These are phyloP conservation scores for Brassica juncea DNA, from an alignment of 345 rosid genomes.

Conservation along the genomic window DNA sequence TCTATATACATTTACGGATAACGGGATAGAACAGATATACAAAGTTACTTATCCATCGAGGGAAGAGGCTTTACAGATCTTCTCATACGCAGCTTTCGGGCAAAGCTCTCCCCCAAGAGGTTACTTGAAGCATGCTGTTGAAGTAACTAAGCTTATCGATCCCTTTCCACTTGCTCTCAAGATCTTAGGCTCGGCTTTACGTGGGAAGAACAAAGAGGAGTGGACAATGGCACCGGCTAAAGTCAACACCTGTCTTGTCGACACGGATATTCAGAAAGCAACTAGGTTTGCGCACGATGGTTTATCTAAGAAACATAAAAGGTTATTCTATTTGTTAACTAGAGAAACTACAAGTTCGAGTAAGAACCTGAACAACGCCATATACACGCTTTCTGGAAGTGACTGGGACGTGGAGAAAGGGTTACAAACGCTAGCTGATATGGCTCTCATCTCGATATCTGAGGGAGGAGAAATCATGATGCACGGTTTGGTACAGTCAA, in stretches of 20 bases:
- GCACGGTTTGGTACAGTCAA: background rate
- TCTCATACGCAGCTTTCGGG: background rate
- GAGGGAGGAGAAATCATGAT: background rate
- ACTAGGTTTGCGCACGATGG: background rate
- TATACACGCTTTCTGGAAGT: background rate
- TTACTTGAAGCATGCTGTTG: background rate
- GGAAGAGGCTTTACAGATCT: background rate
- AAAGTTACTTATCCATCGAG: background rate
- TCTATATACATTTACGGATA: background rate
- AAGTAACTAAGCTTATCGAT: background rate
- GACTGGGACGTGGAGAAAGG: conserved; percentile 16
- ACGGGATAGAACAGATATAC: background rate
- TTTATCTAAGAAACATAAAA: background rate
- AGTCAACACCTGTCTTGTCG: background rate
- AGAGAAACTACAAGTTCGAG: too few relatives aligned
- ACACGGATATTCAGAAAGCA: background rate
- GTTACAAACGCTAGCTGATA: background rate
- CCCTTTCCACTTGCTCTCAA: background rate
- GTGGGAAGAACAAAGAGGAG: background rate
- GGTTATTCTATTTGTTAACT: too few relatives aligned
- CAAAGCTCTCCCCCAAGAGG: background rate
- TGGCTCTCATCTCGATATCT: background rate
- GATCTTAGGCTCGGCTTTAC: background rate
- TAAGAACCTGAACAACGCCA: background rate
- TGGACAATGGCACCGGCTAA: background rate